A percentile compares a stretch with the other conserved stretches of the same genome.
Evolutionary conservation across 2,329 filamentous ascomycete genomes (phyloP).

Genomic region (Penicillium verrucosum): DNA sequence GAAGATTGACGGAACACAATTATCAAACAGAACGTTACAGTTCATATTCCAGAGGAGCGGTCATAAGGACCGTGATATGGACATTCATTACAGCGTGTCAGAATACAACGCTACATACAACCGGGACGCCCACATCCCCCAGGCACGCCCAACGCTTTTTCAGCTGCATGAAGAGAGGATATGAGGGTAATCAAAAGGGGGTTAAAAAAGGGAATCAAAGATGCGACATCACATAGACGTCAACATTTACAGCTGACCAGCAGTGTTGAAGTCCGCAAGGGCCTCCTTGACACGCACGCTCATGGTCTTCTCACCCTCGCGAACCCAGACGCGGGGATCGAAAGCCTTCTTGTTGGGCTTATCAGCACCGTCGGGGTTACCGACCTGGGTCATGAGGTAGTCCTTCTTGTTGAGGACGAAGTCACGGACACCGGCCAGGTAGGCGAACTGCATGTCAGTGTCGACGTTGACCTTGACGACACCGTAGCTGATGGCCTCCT

Average conservation of each 20-base stretch:
- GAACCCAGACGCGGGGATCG: conserved; percentile 89
- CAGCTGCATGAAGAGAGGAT: conserved; percentile 14
- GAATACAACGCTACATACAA: conserved; percentile 28
- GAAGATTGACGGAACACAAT: background rate
- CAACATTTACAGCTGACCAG: conserved; percentile 65
- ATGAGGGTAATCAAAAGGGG: conserved; percentile 10
- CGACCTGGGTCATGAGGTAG: conserved; percentile 80
- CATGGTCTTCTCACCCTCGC: conserved; percentile 95
- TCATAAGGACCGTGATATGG: conserved; percentile 11
- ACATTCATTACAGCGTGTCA: conserved; percentile 27
- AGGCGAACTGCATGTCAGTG: conserved; percentile 95
- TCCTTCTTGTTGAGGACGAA: conserved; percentile 94
- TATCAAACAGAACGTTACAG: conserved; percentile 1
- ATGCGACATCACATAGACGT: background rate
- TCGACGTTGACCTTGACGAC: conserved; percentile 99
- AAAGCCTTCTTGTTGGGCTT: conserved; percentile 99
- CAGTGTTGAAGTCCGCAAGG: conserved; percentile 87
- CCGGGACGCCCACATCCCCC: conserved; percentile 23
- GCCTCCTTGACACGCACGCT: conserved; percentile 72
- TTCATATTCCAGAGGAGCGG: conserved; percentile 13
- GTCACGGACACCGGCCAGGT: conserved; percentile 88
- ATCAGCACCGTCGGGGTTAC: conserved; percentile 91
- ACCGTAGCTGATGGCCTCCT: conserved; percentile 82
- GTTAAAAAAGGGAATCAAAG: conserved; percentile 9
- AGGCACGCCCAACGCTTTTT: conserved; percentile 20